Evolutionary conservation across 805 yeast species (phyloP).

Genomic region (Blastobotrys americana): DNA sequence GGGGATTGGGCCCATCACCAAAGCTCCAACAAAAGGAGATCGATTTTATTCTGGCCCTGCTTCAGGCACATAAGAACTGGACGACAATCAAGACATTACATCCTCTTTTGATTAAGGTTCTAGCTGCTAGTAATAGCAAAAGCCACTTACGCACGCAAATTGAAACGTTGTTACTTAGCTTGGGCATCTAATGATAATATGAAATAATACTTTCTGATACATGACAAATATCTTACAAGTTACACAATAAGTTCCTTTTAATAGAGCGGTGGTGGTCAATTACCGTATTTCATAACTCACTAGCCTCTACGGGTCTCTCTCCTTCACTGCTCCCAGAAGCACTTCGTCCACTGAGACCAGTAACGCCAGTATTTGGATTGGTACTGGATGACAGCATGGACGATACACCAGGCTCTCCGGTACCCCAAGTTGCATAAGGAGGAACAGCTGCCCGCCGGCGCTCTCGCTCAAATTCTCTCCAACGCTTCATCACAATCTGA

Average conservation of each 20-base stretch:
- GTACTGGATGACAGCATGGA: not conserved
- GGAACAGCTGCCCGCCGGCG: slow-evolving; percentile 40
- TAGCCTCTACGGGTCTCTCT: not conserved
- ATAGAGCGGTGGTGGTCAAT: too few species aligned
- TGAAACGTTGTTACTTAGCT: not conserved
- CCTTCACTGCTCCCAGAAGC: not conserved
- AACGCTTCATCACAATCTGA: slow-evolving; percentile 79
- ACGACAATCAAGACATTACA: slow-evolving; percentile 2
- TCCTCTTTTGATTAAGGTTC: slow-evolving; percentile 7
- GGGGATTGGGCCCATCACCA: slow-evolving; percentile 59
- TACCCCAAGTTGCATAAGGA: slow-evolving; percentile 12
- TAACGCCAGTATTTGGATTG: too few species aligned
- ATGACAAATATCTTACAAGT: too few species aligned
- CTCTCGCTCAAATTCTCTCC: slow-evolving; percentile 89
- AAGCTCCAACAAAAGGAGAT: slow-evolving; percentile 60
- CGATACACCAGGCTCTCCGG: not conserved
- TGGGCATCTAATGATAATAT: too few species aligned
- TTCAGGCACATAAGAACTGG: slow-evolving; percentile 1
- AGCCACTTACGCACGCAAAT: not conserved
- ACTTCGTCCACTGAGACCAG: too few species aligned
- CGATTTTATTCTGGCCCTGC: slow-evolving; percentile 19
- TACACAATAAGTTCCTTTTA: too few species aligned
- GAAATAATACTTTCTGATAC: too few species aligned
- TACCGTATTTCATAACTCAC: too few species aligned
- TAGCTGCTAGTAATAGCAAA: not conserved